Conservation (phyloP, 495 filamentous ascomycete species). For the Lasiosphaeria hispida region DNA sequence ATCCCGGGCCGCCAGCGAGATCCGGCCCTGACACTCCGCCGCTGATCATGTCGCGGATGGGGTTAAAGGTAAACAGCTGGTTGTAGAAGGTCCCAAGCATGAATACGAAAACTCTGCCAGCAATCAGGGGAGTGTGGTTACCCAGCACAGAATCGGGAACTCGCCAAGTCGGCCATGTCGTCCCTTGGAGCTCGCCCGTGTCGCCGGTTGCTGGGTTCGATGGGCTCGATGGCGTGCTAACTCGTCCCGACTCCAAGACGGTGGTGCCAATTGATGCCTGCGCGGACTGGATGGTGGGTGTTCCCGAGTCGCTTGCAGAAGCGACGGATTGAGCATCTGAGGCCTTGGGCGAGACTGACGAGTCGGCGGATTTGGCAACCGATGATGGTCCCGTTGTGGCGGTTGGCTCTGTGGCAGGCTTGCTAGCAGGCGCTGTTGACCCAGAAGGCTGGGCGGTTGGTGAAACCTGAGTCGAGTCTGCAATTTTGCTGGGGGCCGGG, state of each 20-base stretch:
- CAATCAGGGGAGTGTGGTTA: constrained; percentile 18
- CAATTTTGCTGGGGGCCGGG: too few species aligned
- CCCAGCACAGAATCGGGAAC: constrained; percentile 5
- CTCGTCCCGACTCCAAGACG: neutral
- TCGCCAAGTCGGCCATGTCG: constrained; percentile 12
- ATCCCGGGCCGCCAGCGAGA: constrained; percentile 12
- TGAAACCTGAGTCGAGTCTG: too few species aligned
- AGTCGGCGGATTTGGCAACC: too few species aligned
- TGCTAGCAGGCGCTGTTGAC: too few species aligned
- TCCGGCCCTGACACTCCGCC: constrained; percentile 16
- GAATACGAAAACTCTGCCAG: constrained; percentile 10
- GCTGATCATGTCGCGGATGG: constrained; percentile 21
- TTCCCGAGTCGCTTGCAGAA: too few species aligned
- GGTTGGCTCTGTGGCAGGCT: too few species aligned
- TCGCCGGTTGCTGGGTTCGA: neutral
- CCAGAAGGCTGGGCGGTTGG: too few species aligned
- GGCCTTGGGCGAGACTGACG: too few species aligned
- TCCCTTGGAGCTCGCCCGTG: too few species aligned
- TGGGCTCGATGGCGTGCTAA: neutral
- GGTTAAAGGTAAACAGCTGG: constrained; percentile 18
- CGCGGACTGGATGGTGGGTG: neutral
- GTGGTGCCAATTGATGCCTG: neutral
- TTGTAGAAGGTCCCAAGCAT: constrained; percentile 22
- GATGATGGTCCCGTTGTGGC: too few species aligned
- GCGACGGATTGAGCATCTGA: too few species aligned